These are phyloP conservation scores for Debaryomyces sp. DNA, from an alignment of 1,139 yeast species.

Conservation along the genomic window DNA sequence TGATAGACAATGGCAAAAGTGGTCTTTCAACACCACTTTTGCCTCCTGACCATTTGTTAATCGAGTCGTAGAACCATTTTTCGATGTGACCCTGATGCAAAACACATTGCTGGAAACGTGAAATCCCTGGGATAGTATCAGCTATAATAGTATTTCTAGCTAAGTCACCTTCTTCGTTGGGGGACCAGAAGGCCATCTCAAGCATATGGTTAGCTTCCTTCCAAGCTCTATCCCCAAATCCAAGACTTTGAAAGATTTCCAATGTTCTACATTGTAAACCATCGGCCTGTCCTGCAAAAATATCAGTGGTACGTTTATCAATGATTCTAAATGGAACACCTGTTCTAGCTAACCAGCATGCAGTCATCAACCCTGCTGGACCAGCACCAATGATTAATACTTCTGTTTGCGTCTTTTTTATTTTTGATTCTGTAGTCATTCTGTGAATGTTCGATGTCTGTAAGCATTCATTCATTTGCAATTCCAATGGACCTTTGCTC, in stretches of 20 bases:
- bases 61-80: constrained; percentile 27
- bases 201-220: constrained; percentile 30
- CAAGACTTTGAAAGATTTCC: constrained; percentile 31
- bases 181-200: constrained; percentile 29
- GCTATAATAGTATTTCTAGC: constrained; percentile 27
- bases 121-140: constrained; percentile 30
- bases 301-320: constrained; percentile 30
- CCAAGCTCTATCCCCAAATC: constrained; percentile 31
- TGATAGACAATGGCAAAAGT: constrained; percentile 23
- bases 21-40: constrained; percentile 27
- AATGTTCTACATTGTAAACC: constrained; percentile 29
- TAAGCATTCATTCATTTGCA: background rate
- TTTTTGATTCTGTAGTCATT: constrained; percentile 7
- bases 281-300: constrained; percentile 40
- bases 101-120: constrained; percentile 32
- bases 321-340: constrained; percentile 32
- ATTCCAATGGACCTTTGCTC: background rate
- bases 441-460: background rate
- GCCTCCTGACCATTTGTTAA: constrained; percentile 26
- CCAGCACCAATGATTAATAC: constrained; percentile 41
- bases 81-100: constrained; percentile 37
- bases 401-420: constrained; percentile 29
- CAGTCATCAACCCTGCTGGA: constrained; percentile 36
- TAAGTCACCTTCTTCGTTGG: constrained; percentile 20
- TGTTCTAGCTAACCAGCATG: constrained; percentile 31